Conservation (phyloP, 129 eudicot genomes). For the Chrysanthemum seticuspe region DNA sequence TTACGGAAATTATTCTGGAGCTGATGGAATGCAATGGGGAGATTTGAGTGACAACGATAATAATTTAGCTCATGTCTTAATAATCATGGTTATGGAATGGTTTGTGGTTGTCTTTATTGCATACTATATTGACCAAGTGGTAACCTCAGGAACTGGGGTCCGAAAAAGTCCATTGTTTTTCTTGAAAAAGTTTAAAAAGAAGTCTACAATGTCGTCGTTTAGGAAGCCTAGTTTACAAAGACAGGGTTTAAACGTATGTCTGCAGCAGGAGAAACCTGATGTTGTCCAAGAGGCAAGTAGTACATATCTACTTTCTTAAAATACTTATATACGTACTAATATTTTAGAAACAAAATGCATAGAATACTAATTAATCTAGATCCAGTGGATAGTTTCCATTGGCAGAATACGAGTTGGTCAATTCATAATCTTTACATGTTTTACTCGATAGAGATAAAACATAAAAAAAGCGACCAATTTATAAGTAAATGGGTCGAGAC, state of each 20-base stretch:
- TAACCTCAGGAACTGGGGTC: constrained; percentile 56
- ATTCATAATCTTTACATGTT: too few relatives aligned
- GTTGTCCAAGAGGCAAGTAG: constrained; percentile 75
- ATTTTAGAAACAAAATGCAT: constrained; percentile 14
- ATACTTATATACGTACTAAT: neutral
- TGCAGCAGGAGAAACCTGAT: constrained; percentile 76
- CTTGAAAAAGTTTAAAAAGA: constrained; percentile 46
- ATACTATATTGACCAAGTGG: constrained; percentile 69
- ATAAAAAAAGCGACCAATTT: too few relatives aligned
- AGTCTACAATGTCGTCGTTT: constrained; percentile 32
- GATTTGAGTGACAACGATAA: constrained; percentile 62
- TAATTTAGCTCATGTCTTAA: constrained; percentile 66
- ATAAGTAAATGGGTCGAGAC: neutral
- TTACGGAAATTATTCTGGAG: constrained; percentile 59
- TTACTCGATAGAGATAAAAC: too few relatives aligned
- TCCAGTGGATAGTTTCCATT: neutral
- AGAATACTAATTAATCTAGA: neutral
- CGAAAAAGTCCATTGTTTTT: constrained; percentile 59
- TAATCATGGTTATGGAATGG: constrained; percentile 83
- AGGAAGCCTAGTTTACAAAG: constrained; percentile 59
- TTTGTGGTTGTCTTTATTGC: constrained; percentile 62
- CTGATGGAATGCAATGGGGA: constrained; percentile 81
- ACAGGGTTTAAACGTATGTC: constrained; percentile 66
- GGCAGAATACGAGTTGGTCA: too few relatives aligned
- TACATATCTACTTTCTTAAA: neutral